These are phyloP conservation scores for Annulohypoxylon nitens DNA, from an alignment of 495 filamentous ascomycete genomes.

Conservation along the genomic window DNA sequence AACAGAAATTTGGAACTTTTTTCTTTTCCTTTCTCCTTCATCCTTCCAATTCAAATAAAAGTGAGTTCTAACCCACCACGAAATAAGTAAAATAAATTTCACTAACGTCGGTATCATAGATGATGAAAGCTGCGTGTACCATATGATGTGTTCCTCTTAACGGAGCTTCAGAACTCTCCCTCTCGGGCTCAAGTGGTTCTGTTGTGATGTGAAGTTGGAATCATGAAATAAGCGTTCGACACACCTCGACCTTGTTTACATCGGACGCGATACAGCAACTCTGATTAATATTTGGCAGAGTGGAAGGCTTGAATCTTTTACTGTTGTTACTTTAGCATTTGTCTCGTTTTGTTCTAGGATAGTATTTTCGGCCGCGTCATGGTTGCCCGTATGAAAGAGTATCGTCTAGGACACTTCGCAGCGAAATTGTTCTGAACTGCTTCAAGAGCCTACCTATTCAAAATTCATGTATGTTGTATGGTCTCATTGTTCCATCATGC, in stretches of 20 bases:
- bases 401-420: too few relatives aligned
- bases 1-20: constrained; percentile 41
- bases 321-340: constrained; percentile 13
- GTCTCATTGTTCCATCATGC: too few relatives aligned
- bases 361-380: not conserved
- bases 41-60: constrained; percentile 97
- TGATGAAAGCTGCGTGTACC: constrained; percentile 99
- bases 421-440: too few relatives aligned
- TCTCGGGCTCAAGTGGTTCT: constrained; percentile 90
- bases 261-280: constrained; percentile 99
- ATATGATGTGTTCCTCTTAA: constrained; percentile 82
- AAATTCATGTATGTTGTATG: too few relatives aligned
- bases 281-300: constrained; percentile 72
- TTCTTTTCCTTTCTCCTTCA: constrained; percentile 73
- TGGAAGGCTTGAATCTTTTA: constrained; percentile 44
- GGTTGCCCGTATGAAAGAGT: too few relatives aligned
- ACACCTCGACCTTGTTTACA: constrained; percentile 92
- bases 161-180: constrained; percentile 81
- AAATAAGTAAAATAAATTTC: constrained; percentile 26
- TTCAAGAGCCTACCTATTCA: too few relatives aligned
- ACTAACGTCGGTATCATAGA: constrained; percentile 70
- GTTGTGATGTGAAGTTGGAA: constrained; percentile 72
- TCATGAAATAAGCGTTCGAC: constrained; percentile 99
- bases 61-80: constrained; percentile 68
- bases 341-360: not conserved